These are phyloP conservation scores for Usnea hakonensis DNA, from an alignment of 495 filamentous ascomycete genomes.

Conservation along the genomic window DNA sequence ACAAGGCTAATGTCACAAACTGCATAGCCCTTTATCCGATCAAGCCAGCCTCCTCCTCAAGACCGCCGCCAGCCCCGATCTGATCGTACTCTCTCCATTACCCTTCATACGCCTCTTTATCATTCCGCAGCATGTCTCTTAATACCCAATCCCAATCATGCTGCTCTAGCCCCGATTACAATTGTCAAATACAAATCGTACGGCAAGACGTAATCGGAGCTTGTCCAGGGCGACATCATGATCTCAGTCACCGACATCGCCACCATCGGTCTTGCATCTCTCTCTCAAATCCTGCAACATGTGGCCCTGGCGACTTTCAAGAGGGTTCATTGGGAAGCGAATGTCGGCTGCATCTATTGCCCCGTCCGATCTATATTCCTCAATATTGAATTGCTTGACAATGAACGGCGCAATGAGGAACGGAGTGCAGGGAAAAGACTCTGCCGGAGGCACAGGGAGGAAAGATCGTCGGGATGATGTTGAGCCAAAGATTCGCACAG, in stretches of 20 bases:
- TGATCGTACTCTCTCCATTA: not conserved
- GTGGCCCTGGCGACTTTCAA: not conserved
- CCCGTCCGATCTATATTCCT: not conserved
- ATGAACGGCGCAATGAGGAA: not conserved
- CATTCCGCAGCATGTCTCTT: not conserved
- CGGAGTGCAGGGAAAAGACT: not conserved
- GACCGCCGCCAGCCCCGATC: not conserved
- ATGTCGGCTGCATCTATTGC: not conserved
- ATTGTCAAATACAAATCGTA: not conserved
- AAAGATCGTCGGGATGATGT: not conserved
- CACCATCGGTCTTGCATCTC: not conserved
- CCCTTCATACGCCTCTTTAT: not conserved
- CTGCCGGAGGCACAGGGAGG: not conserved
- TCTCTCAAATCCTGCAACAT: not conserved
- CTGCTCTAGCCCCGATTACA: not conserved
- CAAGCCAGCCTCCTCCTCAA: not conserved
- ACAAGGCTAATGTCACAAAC: not conserved
- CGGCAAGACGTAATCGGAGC: not conserved
- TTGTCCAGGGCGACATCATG: not conserved
- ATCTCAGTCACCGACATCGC: not conserved
- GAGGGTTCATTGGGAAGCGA: not conserved
- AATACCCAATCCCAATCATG: not conserved
- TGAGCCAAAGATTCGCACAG: not conserved
- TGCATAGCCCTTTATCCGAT: not conserved
- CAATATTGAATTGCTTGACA: not conserved